Percentiles rank a stretch among this genome's conserved stretches.
Conservation (phyloP, 352 stramenopile species). For the Phytophthora rubi region DNA sequence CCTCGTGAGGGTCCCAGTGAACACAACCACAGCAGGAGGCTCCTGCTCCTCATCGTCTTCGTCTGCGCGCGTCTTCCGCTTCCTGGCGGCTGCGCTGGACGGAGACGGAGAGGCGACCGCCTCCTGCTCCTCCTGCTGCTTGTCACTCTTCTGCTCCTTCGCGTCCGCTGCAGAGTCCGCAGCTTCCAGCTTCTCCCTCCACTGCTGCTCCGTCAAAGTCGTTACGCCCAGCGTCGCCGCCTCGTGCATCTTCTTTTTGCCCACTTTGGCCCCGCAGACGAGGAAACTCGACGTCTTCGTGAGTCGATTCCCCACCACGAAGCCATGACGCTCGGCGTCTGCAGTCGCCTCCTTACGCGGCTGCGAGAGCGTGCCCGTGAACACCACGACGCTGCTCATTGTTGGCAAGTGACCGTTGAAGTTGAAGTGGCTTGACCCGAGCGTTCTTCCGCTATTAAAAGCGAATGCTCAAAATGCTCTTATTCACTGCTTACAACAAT, state of each 20-base stretch:
- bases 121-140: neutral
- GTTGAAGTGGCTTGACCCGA: constrained; percentile 12
- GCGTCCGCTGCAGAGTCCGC: neutral
- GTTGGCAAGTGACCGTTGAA: no score
- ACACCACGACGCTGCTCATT: constrained; percentile 44
- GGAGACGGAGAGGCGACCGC: neutral
- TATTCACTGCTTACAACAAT: no score
- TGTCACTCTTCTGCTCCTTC: neutral
- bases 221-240: constrained; percentile 44
- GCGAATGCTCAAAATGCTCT: no score
- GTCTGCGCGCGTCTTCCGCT: constrained; percentile 21
- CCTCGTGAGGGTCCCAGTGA: constrained; percentile 41
- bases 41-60: neutral
- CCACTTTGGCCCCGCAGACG: constrained; percentile 58
- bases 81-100: constrained; percentile 3
- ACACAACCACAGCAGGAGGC: constrained; percentile 24
- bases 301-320: constrained; percentile 42
- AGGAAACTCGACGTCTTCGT: constrained; percentile 53
- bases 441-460: no score
- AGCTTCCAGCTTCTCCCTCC: constrained; percentile 37
- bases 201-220: constrained; percentile 50
- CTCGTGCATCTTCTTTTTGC: constrained; percentile 58
- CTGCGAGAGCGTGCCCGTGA: constrained; percentile 59
- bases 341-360: constrained; percentile 45
- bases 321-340: constrained; percentile 47